These are phyloP conservation scores for Geum urbanum DNA, from an alignment of 306 rosid genomes.

Conservation along the genomic window DNA sequence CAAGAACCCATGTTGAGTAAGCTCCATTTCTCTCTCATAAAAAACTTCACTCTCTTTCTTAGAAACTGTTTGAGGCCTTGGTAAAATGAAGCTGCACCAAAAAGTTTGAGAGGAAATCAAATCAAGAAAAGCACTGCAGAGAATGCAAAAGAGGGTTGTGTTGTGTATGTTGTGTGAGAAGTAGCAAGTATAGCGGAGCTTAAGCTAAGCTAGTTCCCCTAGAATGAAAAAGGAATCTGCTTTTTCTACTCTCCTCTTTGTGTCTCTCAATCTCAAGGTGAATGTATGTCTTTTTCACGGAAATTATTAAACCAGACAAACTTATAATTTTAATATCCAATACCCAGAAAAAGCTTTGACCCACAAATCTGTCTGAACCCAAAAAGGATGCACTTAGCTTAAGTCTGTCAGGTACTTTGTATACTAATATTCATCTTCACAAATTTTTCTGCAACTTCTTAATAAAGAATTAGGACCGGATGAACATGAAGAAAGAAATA, in stretches of 20 bases:
- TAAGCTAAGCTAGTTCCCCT: slow-evolving; percentile 26
- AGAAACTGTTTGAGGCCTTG: slow-evolving; percentile 4
- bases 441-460: not conserved
- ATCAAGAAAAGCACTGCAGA: slow-evolving; percentile 24
- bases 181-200: slow-evolving; percentile 3
- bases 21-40: slow-evolving; percentile 58
- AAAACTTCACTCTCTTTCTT: slow-evolving; percentile 11
- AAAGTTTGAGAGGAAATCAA: slow-evolving; percentile 8
- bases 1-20: slow-evolving; percentile 71
- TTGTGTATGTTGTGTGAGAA: slow-evolving; percentile 9
- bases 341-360: slow-evolving; percentile 66
- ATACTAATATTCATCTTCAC: not conserved
- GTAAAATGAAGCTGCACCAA: slow-evolving; percentile 35
- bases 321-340: slow-evolving; percentile 47
- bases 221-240: slow-evolving; percentile 76
- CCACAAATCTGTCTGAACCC: slow-evolving; percentile 73
- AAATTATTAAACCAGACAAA: slow-evolving; percentile 53
- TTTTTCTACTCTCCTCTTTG: slow-evolving; percentile 17
- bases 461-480: not conserved
- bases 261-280: slow-evolving; percentile 48
- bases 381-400: slow-evolving; percentile 42
- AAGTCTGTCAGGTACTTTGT: slow-evolving; percentile 18
- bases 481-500: not conserved
- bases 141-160: slow-evolving; percentile 31
- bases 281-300: slow-evolving; percentile 72